These are phyloP conservation scores for Pelagomonas calceolata DNA, from an alignment of 108 stramenopile species.

Conservation along the genomic window DNA sequence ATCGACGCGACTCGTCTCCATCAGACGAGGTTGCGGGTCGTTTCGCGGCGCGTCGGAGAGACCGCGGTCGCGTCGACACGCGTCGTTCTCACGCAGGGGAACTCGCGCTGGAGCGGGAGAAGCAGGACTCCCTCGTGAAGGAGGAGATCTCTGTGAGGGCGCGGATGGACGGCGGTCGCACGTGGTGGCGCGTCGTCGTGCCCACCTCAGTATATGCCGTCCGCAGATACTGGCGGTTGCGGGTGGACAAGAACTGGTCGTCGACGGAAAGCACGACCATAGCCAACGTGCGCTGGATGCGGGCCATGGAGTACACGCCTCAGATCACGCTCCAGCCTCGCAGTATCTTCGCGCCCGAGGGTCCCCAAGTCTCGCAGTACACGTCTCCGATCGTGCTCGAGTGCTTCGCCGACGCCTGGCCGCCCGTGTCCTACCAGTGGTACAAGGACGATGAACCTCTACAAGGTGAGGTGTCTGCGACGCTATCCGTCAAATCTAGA, in stretches of 20 bases:
- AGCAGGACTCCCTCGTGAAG: too few relatives aligned
- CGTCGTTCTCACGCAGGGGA: too few relatives aligned
- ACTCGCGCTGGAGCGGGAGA: too few relatives aligned
- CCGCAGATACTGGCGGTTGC: conserved; percentile 10
- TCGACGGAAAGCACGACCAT: background rate
- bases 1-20: too few relatives aligned
- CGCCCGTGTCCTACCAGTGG: conserved; percentile 24
- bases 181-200: background rate
- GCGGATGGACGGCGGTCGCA: background rate
- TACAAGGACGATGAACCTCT: conserved; percentile 6
- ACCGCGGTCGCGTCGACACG: too few relatives aligned
- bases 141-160: too few relatives aligned
- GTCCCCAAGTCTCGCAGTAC: conserved; percentile 11
- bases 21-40: too few relatives aligned
- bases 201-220: background rate
- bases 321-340: conserved; percentile 10
- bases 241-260: conserved; percentile 2
- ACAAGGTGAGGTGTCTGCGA: background rate
- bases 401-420: conserved; percentile 20
- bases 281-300: background rate
- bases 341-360: conserved; percentile 4
- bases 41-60: too few relatives aligned
- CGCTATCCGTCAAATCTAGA: background rate
- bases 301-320: conserved; percentile 6
- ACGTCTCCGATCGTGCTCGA: conserved; percentile 1